A percentile compares a stretch with the other conserved stretches of the same genome.
Evolutionary conservation across 371 early-diverging fungal genomes (phyloP).

Genomic region (Thermomucor indicae-seudaticae): DNA sequence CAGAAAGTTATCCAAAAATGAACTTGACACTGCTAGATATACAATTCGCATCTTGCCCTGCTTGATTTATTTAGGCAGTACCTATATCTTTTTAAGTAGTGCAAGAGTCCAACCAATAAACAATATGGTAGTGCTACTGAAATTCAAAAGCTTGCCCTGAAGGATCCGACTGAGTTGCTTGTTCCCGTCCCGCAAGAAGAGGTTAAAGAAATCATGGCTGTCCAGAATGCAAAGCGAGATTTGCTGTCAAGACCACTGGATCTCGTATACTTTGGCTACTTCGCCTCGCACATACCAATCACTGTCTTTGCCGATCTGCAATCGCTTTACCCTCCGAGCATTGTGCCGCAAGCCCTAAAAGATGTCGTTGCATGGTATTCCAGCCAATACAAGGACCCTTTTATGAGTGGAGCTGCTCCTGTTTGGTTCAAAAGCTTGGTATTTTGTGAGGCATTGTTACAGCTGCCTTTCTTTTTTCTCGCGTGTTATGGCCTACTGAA

Average conservation of each 20-base stretch:
- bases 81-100: no score
- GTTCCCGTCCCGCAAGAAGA: no score
- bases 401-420: slow-evolving; percentile 37
- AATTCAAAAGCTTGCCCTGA: no score
- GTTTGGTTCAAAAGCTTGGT: slow-evolving; percentile 59
- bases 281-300: slow-evolving; percentile 57
- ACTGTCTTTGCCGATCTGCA: slow-evolving; percentile 51
- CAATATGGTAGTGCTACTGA: no score
- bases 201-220: no score
- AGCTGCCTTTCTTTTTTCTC: slow-evolving; percentile 65
- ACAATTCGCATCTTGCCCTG: no score
- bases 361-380: slow-evolving; percentile 35
- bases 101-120: no score
- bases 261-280: slow-evolving; percentile 50
- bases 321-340: slow-evolving; percentile 35
- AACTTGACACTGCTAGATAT: no score
- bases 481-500: slow-evolving; percentile 47
- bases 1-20: no score
- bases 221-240: no score
- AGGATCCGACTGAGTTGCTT: no score
- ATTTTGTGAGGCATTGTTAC: slow-evolving; percentile 52
- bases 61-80: no score
- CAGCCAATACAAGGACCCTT: slow-evolving; percentile 50
- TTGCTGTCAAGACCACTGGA: slow-evolving; percentile 39
- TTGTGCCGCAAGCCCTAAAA: slow-evolving; percentile 31